These are phyloP conservation scores for Noccaea caerulescens DNA, from an alignment of 345 rosid species.

Conservation along the genomic window DNA sequence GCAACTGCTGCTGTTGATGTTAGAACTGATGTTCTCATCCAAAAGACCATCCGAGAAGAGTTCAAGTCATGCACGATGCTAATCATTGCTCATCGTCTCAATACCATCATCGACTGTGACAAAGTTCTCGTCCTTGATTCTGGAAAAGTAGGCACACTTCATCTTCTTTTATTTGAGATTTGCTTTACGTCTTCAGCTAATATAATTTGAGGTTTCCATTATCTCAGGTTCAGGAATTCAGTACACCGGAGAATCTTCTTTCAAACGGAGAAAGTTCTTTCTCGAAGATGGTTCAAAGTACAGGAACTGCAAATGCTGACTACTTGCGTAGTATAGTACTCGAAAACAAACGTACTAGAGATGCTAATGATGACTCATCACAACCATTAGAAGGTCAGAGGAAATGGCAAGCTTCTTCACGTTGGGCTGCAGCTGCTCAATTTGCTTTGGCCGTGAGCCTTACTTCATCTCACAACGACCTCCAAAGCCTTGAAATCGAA, in stretches of 20 bases:
- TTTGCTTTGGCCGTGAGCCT: conserved; percentile 76
- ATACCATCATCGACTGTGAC: conserved; percentile 95
- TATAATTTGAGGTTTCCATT: neutral
- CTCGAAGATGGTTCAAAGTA: conserved; percentile 97
- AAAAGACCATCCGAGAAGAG: conserved; percentile 97
- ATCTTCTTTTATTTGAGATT: conserved; percentile 16
- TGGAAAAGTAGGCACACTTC: conserved; percentile 64
- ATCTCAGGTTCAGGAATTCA: conserved; percentile 82
- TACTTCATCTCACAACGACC: conserved; percentile 70
- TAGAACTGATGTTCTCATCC: conserved; percentile 96
- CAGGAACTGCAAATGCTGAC: conserved; percentile 94
- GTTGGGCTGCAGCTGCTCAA: conserved; percentile 85
- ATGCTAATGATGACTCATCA: conserved; percentile 29
- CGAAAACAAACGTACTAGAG: conserved; percentile 44
- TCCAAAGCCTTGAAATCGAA: conserved; percentile 56
- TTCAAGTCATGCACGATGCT: conserved; percentile 96
- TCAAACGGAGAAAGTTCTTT: conserved; percentile 75
- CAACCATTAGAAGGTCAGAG: conserved; percentile 67
- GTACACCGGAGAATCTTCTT: conserved; percentile 76
- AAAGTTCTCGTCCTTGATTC: conserved; percentile 87
- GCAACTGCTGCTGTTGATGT: conserved; percentile 99
- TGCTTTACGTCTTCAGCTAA: neutral
- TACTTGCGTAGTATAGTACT: conserved; percentile 79
- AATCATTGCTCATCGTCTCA: conserved; percentile 94
- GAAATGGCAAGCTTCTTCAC: conserved; percentile 79